Evolutionary conservation across 768 basidiomycete species (phyloP), one percentile per base, ranked within the genome.

Genomic region (Pleurotus ostreatus): DNA sequence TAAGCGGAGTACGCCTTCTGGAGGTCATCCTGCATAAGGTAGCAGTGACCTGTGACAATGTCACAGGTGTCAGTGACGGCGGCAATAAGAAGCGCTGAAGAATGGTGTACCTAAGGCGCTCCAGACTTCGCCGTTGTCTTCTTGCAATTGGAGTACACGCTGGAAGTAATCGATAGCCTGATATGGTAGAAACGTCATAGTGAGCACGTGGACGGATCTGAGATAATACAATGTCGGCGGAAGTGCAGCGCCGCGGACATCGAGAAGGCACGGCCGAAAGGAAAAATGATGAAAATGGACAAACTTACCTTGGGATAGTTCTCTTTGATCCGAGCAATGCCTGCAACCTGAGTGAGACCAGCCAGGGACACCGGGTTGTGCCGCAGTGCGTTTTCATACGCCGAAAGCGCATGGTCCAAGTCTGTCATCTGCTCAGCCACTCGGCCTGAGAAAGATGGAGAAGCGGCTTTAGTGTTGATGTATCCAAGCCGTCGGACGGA

Each of bases 81-180:
- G 51, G 43, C 43, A 59, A 58, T 55, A 58, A 61, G 39, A 57
- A 60, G 55, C 55, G 34, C 59, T 58, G n/a, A 57, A 49, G 45
- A 7, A 46, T 49, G 47, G 54, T 65, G 60, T 70, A 87, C 93
- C 94, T 57, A 99, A 81, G 0, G 95, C 94, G 65, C 92, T 94
- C 96, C 96, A 98, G 56, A 97, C 92, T 77, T 98, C 96, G 66
- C 96, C 96, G 72, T 97, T 97, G 73, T 97, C 94, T 73, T 93
- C 92, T 64, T 94, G 88, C 56, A 97, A 80, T 61, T 79, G 78
- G 55, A 98, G 82, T 18, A 95, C 94, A 46, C 95, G 86, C 64
- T 97, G 92, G 70, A 97, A 98, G 75, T 90, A 97, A 58, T 98
- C 96, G 70, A 98, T 86, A 47, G 96, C 96, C 92, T 94, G 72